Evolutionary conservation across 2,329 filamentous ascomycete species (phyloP), one percentile per base, ranked within the genome.

Genomic region (Amauroascus niger): DNA sequence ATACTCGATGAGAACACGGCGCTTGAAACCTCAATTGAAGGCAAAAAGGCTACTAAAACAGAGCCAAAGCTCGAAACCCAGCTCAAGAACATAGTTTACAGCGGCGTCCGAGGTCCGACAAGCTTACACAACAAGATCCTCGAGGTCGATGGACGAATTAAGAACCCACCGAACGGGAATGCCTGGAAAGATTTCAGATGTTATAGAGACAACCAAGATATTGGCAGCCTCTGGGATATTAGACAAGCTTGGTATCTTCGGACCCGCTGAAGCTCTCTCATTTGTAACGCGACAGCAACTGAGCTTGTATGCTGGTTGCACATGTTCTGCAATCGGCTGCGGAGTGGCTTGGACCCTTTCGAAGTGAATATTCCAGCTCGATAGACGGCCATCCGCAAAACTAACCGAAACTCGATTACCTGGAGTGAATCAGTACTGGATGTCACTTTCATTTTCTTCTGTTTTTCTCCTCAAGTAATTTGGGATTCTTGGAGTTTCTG

Each of bases 131-230:
- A 51, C 1, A 68, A 65, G 32, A 72, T 74, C 8, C 48, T 72
- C 16, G 62, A 68, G 56, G 61, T 69, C 11, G 71, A 74, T 55
- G 71, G 71, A 14, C 69, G 71, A 24, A 58, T 66, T 18, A 60
- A 52, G 4, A 55, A 65, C 3, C 57, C 62, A 3, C 64, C 65
- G 4, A 63, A 63, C 39, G 62, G 64, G 1, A 74, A 73, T 62
- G 62, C 71, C 7, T 74, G 72, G 72, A 74, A 73, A 53, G 64
- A 68, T 33, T 62, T 74, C 20, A 71, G 72, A 7, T 71, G 68
- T 49, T 69, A 66, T 43, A 64, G 72, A 44, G 64, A 72, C 33
- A 73, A 74, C 37, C 72, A 74, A 60, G 72, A 74, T 41, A 72
- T 74, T 61, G 72, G 72, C 3, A 71, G 64, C 51, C 63, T 74